Percentiles rank a stretch among this genome's conserved stretches.
phyloP scores from a whole-genome alignment of 139 green algal genomes.

The Spirogloea muscicola region DNA sequence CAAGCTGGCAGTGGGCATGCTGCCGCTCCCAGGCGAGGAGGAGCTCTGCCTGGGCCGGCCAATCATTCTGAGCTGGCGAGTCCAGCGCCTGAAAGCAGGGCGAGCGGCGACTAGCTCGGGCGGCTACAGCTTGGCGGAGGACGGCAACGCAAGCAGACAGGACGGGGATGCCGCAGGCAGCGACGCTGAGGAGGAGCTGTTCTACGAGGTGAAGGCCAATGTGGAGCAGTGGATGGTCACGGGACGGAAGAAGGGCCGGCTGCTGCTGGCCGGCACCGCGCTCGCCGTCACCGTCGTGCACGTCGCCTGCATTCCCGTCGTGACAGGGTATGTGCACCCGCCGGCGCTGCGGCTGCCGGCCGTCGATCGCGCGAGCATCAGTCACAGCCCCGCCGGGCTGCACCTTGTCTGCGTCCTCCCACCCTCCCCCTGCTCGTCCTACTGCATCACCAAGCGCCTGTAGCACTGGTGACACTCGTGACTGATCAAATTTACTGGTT shows the following conservation, averaged over 20 bases:
- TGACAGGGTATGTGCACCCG: slow-evolving; percentile 14
- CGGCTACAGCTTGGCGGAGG: too few relatives aligned
- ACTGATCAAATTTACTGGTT: too few relatives aligned
- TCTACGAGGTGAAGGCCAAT: slow-evolving; percentile 29
- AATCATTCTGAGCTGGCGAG: slow-evolving; percentile 25
- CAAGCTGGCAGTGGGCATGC: slow-evolving; percentile 24
- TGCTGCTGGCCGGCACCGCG: background rate
- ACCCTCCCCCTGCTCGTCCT: slow-evolving; percentile 3
- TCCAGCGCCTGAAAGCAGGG: slow-evolving; percentile 30
- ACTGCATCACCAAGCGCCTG: slow-evolving; percentile 27
- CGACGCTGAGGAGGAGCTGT: slow-evolving; percentile 35
- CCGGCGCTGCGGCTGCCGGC: slow-evolving; percentile 24
- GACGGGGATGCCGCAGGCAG: too few relatives aligned
- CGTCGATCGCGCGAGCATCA: background rate
- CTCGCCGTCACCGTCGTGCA: background rate
- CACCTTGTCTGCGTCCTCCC: slow-evolving; percentile 34
- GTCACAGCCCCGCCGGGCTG: slow-evolving; percentile 20
- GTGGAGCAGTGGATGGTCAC: slow-evolving; percentile 33
- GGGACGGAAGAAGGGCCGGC: slow-evolving; percentile 17
- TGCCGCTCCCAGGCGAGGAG: background rate
- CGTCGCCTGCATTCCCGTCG: slow-evolving; percentile 12
- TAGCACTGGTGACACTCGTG: too few relatives aligned
- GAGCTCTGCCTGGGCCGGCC: slow-evolving; percentile 1
- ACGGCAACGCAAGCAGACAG: too few relatives aligned
- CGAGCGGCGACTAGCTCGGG: too few relatives aligned